These are phyloP conservation scores for Bipolaris oryzae DNA, from an alignment of 2,329 filamentous ascomycete genomes.

Conservation along the genomic window DNA sequence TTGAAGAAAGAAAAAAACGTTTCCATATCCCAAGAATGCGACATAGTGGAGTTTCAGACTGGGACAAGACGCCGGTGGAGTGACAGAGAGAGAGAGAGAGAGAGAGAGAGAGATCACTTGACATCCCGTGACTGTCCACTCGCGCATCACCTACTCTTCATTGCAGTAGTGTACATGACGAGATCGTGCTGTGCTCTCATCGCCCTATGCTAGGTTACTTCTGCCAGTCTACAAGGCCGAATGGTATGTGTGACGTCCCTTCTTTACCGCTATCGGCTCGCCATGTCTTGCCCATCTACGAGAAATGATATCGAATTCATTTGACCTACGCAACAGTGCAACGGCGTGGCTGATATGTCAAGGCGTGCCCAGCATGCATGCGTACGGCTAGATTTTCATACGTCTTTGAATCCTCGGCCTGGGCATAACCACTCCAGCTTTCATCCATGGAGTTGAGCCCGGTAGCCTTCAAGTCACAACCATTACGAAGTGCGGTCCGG, in stretches of 20 bases:
- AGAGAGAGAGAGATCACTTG: conserved; percentile 2
- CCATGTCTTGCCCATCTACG: neutral
- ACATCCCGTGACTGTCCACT: neutral
- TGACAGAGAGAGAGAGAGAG: conserved; percentile 1
- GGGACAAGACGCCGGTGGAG: neutral
- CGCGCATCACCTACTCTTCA: neutral
- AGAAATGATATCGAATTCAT: neutral
- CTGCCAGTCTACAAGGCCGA: neutral
- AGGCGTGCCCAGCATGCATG: neutral
- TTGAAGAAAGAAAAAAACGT: neutral
- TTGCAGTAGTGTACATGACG: conserved; percentile 1
- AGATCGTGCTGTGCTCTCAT: neutral
- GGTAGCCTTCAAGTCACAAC: conserved; percentile 1
- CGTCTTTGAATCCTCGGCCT: neutral
- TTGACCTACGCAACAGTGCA: neutral
- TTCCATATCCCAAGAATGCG: neutral
- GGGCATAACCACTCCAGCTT: neutral
- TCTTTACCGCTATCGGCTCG: neutral
- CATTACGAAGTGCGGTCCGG: neutral
- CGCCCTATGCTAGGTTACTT: neutral
- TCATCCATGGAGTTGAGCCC: neutral
- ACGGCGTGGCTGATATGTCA: neutral
- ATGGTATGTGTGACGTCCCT: conserved; percentile 2
- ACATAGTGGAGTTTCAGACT: neutral
- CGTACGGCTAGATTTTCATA: neutral